Conservation (phyloP, 345 rosid genomes). For the Bretschneidera sinensis region DNA sequence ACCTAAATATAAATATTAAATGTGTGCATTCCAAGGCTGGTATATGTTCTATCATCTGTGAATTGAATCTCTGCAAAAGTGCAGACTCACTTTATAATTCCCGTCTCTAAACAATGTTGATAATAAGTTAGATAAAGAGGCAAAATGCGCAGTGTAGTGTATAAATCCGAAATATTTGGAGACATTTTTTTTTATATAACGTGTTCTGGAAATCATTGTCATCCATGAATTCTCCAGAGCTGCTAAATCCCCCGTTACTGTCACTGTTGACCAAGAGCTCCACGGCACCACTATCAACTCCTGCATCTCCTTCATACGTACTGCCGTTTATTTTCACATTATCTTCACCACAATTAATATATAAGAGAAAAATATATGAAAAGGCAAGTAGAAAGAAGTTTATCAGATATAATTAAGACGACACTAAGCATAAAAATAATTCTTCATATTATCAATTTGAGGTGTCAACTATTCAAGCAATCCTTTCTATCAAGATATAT, state of each 20-base stretch:
- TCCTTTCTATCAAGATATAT: too few relatives aligned
- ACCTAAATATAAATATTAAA: constrained; percentile 45
- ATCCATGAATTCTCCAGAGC: constrained; percentile 42
- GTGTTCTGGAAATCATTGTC: constrained; percentile 16
- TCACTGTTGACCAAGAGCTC: constrained; percentile 5
- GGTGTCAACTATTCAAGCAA: not conserved
- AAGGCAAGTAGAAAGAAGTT: constrained; percentile 2
- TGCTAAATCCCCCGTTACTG: constrained; percentile 38
- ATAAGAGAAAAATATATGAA: too few relatives aligned
- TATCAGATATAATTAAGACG: too few relatives aligned
- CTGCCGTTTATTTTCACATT: constrained; percentile 19
- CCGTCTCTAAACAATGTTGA: constrained; percentile 38
- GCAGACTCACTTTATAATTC: constrained; percentile 29
- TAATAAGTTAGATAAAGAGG: constrained; percentile 43
- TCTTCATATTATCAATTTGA: not conserved
- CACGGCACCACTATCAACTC: constrained; percentile 20
- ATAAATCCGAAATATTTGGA: constrained; percentile 23
- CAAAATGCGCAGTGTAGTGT: constrained; percentile 27
- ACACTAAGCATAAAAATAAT: not conserved
- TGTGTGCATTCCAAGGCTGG: constrained; percentile 33
- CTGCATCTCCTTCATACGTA: constrained; percentile 29
- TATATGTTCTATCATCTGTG: constrained; percentile 24
- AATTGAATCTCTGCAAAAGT: constrained; percentile 42
- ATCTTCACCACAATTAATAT: constrained; percentile 37
- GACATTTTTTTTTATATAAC: constrained; percentile 3